These are phyloP conservation scores for Kwoniella mangroviensis DNA, from an alignment of 768 basidiomycete genomes.

Conservation along the genomic window DNA sequence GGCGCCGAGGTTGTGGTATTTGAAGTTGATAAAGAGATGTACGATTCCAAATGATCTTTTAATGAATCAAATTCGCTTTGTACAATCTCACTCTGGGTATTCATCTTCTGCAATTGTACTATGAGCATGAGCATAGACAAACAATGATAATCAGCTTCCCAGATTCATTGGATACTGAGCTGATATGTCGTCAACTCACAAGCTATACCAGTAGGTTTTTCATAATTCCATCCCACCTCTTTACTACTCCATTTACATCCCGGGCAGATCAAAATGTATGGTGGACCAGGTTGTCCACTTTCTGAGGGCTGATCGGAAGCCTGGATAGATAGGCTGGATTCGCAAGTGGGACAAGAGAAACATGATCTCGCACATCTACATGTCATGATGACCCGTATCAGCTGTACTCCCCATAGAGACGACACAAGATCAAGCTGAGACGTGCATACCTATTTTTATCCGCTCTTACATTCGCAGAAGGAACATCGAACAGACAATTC, in stretches of 20 bases:
- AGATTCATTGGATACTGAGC: too few relatives aligned
- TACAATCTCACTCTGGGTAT: slow-evolving; percentile 76
- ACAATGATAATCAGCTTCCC: too few relatives aligned
- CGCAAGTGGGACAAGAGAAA: slow-evolving; percentile 93
- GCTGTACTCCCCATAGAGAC: not conserved
- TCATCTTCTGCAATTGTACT: slow-evolving; percentile 90
- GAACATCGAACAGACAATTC: slow-evolving; percentile 97
- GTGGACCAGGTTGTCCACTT: slow-evolving; percentile 31
- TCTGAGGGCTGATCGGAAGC: slow-evolving; percentile 66
- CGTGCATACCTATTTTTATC: slow-evolving; percentile 85
- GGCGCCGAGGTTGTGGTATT: slow-evolving; percentile 16
- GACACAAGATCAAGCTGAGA: not conserved
- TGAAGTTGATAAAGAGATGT: slow-evolving; percentile 65
- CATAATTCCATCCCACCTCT: slow-evolving; percentile 87
- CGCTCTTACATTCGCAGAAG: slow-evolving; percentile 94
- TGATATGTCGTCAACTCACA: slow-evolving; percentile 62
- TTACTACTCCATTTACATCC: slow-evolving; percentile 95
- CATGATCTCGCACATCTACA: slow-evolving; percentile 94
- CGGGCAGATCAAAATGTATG: slow-evolving; percentile 85
- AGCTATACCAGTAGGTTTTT: slow-evolving; percentile 94
- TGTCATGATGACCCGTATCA: not conserved
- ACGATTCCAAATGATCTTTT: slow-evolving; percentile 96
- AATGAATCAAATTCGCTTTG: slow-evolving; percentile 85
- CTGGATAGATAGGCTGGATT: slow-evolving; percentile 87
- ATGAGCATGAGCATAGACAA: not conserved